phyloP scores from a whole-genome alignment of 208 protist genomes.

The Trichomonas vaginalis region DNA sequence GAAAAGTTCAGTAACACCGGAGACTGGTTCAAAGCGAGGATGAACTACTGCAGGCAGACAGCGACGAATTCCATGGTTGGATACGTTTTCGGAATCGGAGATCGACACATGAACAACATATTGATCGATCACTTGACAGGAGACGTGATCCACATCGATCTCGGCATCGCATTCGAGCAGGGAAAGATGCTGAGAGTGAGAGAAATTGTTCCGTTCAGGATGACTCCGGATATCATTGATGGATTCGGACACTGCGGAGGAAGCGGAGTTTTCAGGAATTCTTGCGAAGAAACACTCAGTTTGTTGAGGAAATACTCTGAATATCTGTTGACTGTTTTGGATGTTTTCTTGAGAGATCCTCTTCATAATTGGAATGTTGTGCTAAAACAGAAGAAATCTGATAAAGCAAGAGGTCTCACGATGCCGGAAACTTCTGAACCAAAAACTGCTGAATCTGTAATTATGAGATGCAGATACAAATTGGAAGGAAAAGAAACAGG shows the following conservation, averaged over 20 bases:
- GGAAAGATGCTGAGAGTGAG: constrained; percentile 18
- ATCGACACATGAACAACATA: constrained; percentile 43
- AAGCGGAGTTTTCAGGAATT: constrained; percentile 58
- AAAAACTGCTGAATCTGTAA: constrained; percentile 42
- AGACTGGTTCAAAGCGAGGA: constrained; percentile 24
- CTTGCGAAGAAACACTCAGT: constrained; percentile 59
- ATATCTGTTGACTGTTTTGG: constrained; percentile 18
- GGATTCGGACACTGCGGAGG: constrained; percentile 35
- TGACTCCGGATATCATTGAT: constrained; percentile 43
- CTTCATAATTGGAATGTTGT: constrained; percentile 6
- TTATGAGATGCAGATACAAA: constrained; percentile 44
- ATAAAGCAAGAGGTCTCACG: neutral
- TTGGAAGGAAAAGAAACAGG: constrained; percentile 47
- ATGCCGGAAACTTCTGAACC: neutral
- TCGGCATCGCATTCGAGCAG: constrained; percentile 45
- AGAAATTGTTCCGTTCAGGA: constrained; percentile 36
- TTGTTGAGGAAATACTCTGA: constrained; percentile 64
- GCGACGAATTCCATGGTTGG: constrained; percentile 37
- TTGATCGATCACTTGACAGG: constrained; percentile 34
- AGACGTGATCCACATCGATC: constrained; percentile 42
- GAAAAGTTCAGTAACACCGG: constrained; percentile 28
- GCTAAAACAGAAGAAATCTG: neutral
- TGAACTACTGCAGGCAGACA: constrained; percentile 29
- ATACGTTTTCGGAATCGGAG: constrained; percentile 39
- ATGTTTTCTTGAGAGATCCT: constrained; percentile 25